phyloP scores from a whole-genome alignment of 305 asterid species.

The Fraxinus nigra region DNA sequence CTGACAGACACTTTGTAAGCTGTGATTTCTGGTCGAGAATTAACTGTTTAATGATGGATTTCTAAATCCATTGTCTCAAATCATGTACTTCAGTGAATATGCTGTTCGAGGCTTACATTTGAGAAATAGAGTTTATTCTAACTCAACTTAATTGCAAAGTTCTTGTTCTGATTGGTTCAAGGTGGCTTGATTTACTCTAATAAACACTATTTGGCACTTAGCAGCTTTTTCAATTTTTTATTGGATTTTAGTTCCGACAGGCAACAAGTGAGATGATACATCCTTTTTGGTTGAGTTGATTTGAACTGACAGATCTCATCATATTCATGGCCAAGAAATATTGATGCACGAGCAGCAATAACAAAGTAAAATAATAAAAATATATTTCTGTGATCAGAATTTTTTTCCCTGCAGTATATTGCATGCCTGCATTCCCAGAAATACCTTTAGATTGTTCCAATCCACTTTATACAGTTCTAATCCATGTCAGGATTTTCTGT shows the following conservation, averaged over 20 bases:
- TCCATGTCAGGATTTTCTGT: not conserved
- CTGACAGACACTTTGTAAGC: not conserved
- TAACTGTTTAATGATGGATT: slow-evolving; percentile 11
- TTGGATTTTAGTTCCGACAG: not conserved
- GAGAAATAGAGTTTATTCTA: not conserved
- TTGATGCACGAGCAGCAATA: not conserved
- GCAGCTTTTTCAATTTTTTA: not conserved
- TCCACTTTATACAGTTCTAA: not conserved
- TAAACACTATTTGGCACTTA: not conserved
- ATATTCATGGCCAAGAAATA: not conserved
- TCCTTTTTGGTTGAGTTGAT: not conserved
- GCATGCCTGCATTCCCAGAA: not conserved
- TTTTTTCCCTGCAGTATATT: not conserved
- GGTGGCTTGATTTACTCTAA: slow-evolving; percentile 5
- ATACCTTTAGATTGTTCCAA: not conserved
- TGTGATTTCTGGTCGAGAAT: not conserved
- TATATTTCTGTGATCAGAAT: not conserved
- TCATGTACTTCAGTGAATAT: not conserved
- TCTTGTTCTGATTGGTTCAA: not conserved
- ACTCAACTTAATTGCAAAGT: not conserved
- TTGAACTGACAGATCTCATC: not conserved
- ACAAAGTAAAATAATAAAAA: not conserved
- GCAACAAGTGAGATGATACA: not conserved
- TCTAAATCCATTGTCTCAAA: not conserved
- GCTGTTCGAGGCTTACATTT: not conserved